These are phyloP conservation scores for Daldinia sp. DNA, from an alignment of 2,329 filamentous ascomycete species.

Conservation along the genomic window DNA sequence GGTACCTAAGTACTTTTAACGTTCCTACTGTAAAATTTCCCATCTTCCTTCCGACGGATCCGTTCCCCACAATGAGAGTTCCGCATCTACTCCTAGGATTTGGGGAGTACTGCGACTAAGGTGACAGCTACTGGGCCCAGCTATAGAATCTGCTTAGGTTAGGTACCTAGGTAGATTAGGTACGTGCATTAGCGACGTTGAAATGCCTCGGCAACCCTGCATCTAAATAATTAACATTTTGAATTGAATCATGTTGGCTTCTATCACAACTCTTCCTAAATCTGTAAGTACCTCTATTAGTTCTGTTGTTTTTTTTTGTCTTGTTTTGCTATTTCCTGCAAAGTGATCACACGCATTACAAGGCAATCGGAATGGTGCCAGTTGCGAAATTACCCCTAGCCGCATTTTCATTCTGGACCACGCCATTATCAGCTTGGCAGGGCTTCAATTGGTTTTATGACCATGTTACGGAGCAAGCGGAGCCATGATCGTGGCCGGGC, in stretches of 20 bases:
- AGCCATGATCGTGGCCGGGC: slow-evolving; percentile 19
- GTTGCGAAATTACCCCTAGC: slow-evolving; percentile 31
- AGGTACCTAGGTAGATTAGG: not conserved
- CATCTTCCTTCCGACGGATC: slow-evolving; percentile 36
- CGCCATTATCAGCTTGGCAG: slow-evolving; percentile 35
- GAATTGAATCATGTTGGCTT: not conserved
- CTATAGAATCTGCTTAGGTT: not conserved
- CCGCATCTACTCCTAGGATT: slow-evolving; percentile 4
- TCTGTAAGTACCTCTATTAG: not conserved
- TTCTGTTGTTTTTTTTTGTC: not conserved
- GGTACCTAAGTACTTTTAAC: not conserved
- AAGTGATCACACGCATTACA: slow-evolving; percentile 17
- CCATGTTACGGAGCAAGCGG: slow-evolving; percentile 26
- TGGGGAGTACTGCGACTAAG: slow-evolving; percentile 6
- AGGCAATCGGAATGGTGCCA: slow-evolving; percentile 19
- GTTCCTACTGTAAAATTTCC: slow-evolving; percentile 16
- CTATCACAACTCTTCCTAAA: not conserved
- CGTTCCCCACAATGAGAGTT: slow-evolving; percentile 30
- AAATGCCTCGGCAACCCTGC: slow-evolving; percentile 1
- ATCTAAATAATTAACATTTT: not conserved
- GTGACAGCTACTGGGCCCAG: slow-evolving; percentile 14
- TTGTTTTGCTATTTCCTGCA: not conserved
- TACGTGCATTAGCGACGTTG: not conserved
- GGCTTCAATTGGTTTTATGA: slow-evolving; percentile 30
- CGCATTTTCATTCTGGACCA: slow-evolving; percentile 34